These are phyloP conservation scores for Platanthera guangdongensis DNA, from an alignment of 106 monocot genomes.

Conservation along the genomic window DNA sequence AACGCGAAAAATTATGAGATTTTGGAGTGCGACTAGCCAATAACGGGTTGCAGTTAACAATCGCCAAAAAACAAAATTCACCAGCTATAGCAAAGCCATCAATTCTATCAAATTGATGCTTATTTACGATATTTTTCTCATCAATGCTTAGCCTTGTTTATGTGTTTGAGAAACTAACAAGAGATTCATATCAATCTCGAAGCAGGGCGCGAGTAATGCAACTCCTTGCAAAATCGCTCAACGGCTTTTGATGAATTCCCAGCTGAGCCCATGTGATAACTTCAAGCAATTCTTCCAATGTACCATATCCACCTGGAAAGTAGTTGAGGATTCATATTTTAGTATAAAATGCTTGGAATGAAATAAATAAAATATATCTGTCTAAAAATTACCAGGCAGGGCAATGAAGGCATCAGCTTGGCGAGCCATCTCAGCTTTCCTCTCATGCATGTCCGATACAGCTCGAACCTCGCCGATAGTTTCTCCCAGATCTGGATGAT, in stretches of 20 bases:
- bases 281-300: slow-evolving; percentile 68
- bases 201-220: neutral
- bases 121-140: too few relatives aligned
- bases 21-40: too few relatives aligned
- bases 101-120: too few relatives aligned
- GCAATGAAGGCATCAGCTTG: slow-evolving; percentile 87
- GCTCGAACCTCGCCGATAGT: slow-evolving; percentile 56
- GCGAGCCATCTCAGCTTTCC: slow-evolving; percentile 77
- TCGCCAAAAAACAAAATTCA: neutral
- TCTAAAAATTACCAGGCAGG: slow-evolving; percentile 73
- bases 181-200: neutral
- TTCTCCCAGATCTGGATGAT: too few relatives aligned
- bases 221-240: slow-evolving; percentile 1
- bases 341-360: too few relatives aligned
- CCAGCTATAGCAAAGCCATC: neutral
- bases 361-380: too few relatives aligned
- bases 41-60: neutral
- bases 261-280: slow-evolving; percentile 80
- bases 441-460: slow-evolving; percentile 79
- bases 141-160: too few relatives aligned
- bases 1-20: too few relatives aligned
- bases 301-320: slow-evolving; percentile 71
- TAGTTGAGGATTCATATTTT: neutral
- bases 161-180: neutral
- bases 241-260: slow-evolving; percentile 79